Percentiles rank a stretch among this genome's conserved stretches.
Conservation (phyloP, 148 eudicot genomes). For the Arbutus unedo region DNA sequence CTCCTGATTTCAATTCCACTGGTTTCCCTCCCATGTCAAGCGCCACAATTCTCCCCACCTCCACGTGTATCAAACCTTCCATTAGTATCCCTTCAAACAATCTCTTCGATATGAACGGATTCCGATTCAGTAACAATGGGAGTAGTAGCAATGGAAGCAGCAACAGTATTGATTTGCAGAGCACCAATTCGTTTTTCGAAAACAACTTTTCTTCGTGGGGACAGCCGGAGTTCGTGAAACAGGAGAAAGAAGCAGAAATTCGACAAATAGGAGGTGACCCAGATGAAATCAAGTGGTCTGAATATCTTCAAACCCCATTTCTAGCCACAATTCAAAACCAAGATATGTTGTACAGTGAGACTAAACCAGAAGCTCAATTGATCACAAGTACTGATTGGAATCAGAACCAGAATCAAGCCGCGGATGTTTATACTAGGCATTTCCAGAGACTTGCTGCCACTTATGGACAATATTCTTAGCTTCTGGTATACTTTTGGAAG, state of each 20-base stretch:
- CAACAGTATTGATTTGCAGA: conserved; percentile 19
- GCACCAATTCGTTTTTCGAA: conserved; percentile 29
- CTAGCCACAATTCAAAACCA: conserved; percentile 24
- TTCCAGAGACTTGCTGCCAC: conserved; percentile 64
- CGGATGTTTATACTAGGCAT: conserved; percentile 51
- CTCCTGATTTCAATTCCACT: conserved; percentile 14
- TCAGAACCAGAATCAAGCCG: conserved; percentile 34
- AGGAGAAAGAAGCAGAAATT: conserved; percentile 29
- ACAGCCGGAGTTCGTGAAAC: conserved; percentile 29
- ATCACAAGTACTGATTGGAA: conserved; percentile 33
- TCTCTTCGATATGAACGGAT: conserved; percentile 21
- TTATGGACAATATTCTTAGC: conserved; percentile 73
- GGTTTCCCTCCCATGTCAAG: conserved; percentile 38
- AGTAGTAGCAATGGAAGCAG: conserved; percentile 18
- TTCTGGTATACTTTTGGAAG: conserved; percentile 8
- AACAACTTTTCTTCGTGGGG: conserved; percentile 47
- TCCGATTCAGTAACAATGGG: conserved; percentile 22
- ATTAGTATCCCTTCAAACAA: conserved; percentile 6
- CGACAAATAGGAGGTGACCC: conserved; percentile 29
- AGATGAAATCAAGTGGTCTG: conserved; percentile 73
- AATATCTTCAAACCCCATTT: conserved; percentile 58
- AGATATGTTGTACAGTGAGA: conserved; percentile 34
- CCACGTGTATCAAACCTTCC: conserved; percentile 19
- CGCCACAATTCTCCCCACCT: conserved; percentile 12
- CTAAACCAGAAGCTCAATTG: conserved; percentile 40